Percentiles rank a stretch among this genome's conserved stretches.
Evolutionary conservation across 2,329 filamentous ascomycete species (phyloP).

Genomic region (Furcasterigmium furcatum): DNA sequence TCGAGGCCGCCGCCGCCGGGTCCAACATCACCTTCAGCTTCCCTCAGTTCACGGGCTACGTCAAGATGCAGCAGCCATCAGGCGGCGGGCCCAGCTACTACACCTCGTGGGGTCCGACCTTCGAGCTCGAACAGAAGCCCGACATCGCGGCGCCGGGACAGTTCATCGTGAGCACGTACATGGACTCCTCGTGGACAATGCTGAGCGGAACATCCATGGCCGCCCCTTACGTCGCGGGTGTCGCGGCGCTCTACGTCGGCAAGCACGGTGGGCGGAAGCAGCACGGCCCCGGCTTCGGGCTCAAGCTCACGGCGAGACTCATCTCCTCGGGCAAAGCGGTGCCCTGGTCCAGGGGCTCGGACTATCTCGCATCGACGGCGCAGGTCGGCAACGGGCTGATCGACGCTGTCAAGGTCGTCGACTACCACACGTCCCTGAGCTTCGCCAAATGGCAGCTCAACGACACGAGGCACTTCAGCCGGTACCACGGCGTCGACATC

Average conservation of each 20-base stretch:
- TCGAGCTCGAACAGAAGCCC: conserved; percentile 35
- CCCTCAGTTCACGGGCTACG: neutral
- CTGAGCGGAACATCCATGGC: conserved; percentile 45
- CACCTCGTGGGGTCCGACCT: conserved; percentile 33
- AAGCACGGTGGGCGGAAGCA: conserved; percentile 19
- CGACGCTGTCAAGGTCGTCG: conserved; percentile 33
- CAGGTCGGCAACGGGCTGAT: conserved; percentile 38
- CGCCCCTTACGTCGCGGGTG: conserved; percentile 37
- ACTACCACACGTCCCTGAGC: conserved; percentile 29
- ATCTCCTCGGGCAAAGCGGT: conserved; percentile 21
- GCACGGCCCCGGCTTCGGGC: conserved; percentile 17
- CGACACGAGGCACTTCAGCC: conserved; percentile 35
- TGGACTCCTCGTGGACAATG: conserved; percentile 30
- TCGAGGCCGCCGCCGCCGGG: neutral
- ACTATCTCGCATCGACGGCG: conserved; percentile 22
- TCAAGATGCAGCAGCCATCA: neutral
- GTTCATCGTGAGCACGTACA: conserved; percentile 39
- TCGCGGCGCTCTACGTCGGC: conserved; percentile 26
- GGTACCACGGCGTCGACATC: conserved; percentile 20
- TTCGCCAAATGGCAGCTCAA: conserved; percentile 36
- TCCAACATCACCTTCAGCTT: neutral
- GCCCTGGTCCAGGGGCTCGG: conserved; percentile 17
- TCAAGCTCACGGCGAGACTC: conserved; percentile 21
- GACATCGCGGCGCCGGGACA: conserved; percentile 34
- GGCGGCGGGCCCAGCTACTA: conserved; percentile 26